These are phyloP conservation scores for Globisporangium emineosum DNA, from an alignment of 352 stramenopile species.

Conservation along the genomic window DNA sequence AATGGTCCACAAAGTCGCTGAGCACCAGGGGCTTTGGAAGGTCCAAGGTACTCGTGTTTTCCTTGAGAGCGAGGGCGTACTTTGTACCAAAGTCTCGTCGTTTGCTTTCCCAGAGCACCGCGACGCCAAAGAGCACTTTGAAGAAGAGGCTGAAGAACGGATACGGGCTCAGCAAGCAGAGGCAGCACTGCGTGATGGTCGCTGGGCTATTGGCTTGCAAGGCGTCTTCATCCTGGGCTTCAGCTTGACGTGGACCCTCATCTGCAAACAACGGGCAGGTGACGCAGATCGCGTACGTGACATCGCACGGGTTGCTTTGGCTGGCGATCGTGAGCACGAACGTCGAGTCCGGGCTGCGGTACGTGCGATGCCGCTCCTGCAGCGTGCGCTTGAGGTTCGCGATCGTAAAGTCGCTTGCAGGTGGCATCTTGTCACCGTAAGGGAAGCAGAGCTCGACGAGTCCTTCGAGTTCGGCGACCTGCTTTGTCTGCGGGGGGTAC, in stretches of 20 bases:
- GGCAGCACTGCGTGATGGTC: slow-evolving; percentile 50
- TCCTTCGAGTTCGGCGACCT: slow-evolving; percentile 58
- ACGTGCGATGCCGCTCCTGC: slow-evolving; percentile 67
- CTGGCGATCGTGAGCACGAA: slow-evolving; percentile 75
- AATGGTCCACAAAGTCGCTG: slow-evolving; percentile 60
- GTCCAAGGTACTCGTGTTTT: slow-evolving; percentile 8
- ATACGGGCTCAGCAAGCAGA: slow-evolving; percentile 72
- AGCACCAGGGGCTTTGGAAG: slow-evolving; percentile 30
- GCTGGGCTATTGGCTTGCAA: neutral
- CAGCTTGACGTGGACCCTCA: slow-evolving; percentile 12
- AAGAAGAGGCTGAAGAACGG: slow-evolving; percentile 87
- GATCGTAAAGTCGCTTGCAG: slow-evolving; percentile 52
- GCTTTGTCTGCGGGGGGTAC: slow-evolving; percentile 36
- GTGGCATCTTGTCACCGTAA: slow-evolving; percentile 42
- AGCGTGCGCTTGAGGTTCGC: slow-evolving; percentile 49
- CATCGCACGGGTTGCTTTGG: slow-evolving; percentile 36
- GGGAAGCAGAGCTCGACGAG: slow-evolving; percentile 78
- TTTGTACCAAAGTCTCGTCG: slow-evolving; percentile 34
- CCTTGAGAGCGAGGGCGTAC: slow-evolving; percentile 25
- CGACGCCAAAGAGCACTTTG: slow-evolving; percentile 75
- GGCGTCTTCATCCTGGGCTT: neutral
- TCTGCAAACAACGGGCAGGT: slow-evolving; percentile 60
- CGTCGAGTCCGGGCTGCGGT: slow-evolving; percentile 55
- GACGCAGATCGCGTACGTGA: slow-evolving; percentile 74
- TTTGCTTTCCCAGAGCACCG: slow-evolving; percentile 64